These are phyloP conservation scores for Candida orba DNA, from an alignment of 805 yeast genomes.

Conservation along the genomic window DNA sequence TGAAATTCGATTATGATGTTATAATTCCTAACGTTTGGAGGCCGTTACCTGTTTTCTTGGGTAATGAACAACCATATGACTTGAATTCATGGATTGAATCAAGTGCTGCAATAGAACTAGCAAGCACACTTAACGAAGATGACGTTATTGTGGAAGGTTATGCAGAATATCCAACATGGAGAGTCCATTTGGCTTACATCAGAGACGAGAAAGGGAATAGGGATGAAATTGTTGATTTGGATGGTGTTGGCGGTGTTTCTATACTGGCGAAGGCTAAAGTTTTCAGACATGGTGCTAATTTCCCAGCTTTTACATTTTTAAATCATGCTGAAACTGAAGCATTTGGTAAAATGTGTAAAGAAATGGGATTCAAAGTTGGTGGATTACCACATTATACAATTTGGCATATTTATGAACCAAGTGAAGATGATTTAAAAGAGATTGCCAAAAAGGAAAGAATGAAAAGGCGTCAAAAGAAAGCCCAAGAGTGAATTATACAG, in stretches of 20 bases:
- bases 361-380: slow-evolving; percentile 76
- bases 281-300: slow-evolving; percentile 72
- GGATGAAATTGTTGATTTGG: slow-evolving; percentile 59
- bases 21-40: slow-evolving; percentile 92
- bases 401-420: slow-evolving; percentile 89
- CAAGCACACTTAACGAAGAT: slow-evolving; percentile 59
- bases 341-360: slow-evolving; percentile 72
- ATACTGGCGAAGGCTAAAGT: slow-evolving; percentile 68
- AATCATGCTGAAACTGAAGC: slow-evolving; percentile 89
- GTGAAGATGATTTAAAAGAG: slow-evolving; percentile 71
- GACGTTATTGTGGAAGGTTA: slow-evolving; percentile 87
- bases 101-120: slow-evolving; percentile 63
- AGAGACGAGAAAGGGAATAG: slow-evolving; percentile 56
- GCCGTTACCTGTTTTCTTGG: slow-evolving; percentile 88
- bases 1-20: slow-evolving; percentile 64
- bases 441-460: slow-evolving; percentile 64
- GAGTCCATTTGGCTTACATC: slow-evolving; percentile 73
- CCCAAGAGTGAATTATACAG: not conserved
- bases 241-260: slow-evolving; percentile 86
- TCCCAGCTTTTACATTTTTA: slow-evolving; percentile 77
- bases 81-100: slow-evolving; percentile 95
- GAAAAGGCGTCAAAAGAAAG: slow-evolving; percentile 38
- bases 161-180: slow-evolving; percentile 80
- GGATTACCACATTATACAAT: slow-evolving; percentile 86
- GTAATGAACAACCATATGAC: slow-evolving; percentile 91